Conservation (phyloP, 345 rosid genomes). For the Eutrema yunnanense region DNA sequence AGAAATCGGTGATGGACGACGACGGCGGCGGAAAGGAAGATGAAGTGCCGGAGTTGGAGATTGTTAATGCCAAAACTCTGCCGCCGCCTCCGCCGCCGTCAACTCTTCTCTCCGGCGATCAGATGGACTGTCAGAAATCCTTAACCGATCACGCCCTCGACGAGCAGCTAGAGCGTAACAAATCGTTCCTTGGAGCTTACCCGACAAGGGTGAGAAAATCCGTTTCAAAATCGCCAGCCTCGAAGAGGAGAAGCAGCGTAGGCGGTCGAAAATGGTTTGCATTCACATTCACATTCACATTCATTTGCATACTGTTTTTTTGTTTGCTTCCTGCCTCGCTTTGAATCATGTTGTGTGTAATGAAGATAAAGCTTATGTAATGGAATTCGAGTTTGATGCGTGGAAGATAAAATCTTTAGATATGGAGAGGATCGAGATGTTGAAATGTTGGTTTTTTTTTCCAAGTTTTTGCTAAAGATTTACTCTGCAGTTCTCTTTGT, state of each 20-base stretch:
- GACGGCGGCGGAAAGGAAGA: constrained; percentile 15
- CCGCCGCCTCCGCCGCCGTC: neutral
- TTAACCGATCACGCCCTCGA: constrained; percentile 36
- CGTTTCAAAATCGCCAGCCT: constrained; percentile 25
- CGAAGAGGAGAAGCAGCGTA: constrained; percentile 43
- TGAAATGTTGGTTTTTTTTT: neutral
- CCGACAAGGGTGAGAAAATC: constrained; percentile 54
- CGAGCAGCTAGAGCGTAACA: constrained; percentile 28
- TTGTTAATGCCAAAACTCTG: constrained; percentile 6
- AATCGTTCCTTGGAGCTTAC: constrained; percentile 1
- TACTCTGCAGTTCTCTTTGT: neutral
- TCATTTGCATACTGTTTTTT: neutral
- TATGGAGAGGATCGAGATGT: neutral
- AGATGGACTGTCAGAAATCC: constrained; percentile 12
- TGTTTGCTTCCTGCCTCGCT: neutral
- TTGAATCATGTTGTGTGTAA: neutral
- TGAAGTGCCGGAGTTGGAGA: constrained; percentile 29
- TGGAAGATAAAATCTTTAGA: neutral
- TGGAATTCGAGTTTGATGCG: neutral
- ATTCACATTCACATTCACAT: neutral
- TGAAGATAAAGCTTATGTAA: neutral
- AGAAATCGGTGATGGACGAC: constrained; percentile 25
- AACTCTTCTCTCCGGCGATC: constrained; percentile 10
- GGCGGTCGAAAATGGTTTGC: constrained; percentile 35
- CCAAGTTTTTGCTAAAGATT: neutral